Evolutionary conservation across 2,329 filamentous ascomycete genomes (phyloP).

Genomic region (Geosmithia flava): DNA sequence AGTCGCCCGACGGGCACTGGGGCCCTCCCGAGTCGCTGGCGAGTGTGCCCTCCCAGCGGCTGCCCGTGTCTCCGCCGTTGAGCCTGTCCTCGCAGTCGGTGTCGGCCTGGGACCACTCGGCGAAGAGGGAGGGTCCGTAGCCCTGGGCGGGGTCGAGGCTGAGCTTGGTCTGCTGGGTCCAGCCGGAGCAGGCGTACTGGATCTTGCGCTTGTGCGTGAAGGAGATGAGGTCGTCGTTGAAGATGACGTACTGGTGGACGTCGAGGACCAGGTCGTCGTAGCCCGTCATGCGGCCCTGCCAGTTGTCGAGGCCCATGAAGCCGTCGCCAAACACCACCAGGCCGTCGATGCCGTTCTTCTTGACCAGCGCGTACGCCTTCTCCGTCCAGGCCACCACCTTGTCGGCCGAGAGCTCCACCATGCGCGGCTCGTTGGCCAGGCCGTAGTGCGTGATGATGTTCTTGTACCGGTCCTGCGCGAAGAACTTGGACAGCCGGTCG

Average conservation of each 20-base stretch:
- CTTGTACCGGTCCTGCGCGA: constrained; percentile 83
- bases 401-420: constrained; percentile 56
- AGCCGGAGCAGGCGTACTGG: constrained; percentile 74
- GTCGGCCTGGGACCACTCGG: constrained; percentile 96
- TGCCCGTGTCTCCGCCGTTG: constrained; percentile 82
- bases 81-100: constrained; percentile 83
- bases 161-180: constrained; percentile 65
- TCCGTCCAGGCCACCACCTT: constrained; percentile 72
- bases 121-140: constrained; percentile 88
- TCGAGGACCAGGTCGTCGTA: constrained; percentile 74
- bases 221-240: constrained; percentile 79
- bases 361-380: constrained; percentile 59
- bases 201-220: constrained; percentile 76
- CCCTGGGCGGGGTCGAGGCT: constrained; percentile 65
- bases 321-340: constrained; percentile 83
- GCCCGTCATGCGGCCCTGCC: constrained; percentile 70
- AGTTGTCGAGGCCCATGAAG: constrained; percentile 82
- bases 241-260: constrained; percentile 97
- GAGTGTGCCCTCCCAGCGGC: constrained; percentile 83
- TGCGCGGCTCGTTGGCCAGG: constrained; percentile 85
- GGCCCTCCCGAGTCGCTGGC: constrained; percentile 52
- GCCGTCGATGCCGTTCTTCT: constrained; percentile 61
- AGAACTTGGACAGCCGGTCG: constrained; percentile 78
- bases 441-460: constrained; percentile 91
- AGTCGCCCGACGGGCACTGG: constrained; percentile 57